These are phyloP conservation scores for Coniochaeta sp. DNA, from an alignment of 2,329 filamentous ascomycete genomes.

Conservation along the genomic window DNA sequence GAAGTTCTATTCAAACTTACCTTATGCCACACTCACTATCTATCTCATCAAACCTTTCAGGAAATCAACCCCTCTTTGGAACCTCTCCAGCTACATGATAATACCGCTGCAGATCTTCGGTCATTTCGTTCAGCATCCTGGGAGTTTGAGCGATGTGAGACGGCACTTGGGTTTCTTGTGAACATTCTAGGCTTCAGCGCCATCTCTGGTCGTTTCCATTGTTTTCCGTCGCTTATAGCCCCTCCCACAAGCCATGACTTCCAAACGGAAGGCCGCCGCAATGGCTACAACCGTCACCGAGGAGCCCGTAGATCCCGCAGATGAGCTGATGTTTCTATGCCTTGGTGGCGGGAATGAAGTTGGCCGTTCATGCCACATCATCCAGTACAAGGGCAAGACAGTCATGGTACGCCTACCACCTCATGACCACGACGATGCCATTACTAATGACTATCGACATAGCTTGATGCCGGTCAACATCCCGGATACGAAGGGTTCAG, in stretches of 20 bases:
- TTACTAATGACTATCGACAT: not conserved
- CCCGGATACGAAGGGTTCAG: conserved; percentile 93
- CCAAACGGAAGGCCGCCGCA: conserved; percentile 80
- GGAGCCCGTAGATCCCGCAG: conserved; percentile 84
- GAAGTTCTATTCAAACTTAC: no score
- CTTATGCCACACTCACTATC: no score
- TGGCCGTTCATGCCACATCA: conserved; percentile 91
- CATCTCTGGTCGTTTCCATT: no score
- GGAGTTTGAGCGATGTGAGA: not conserved
- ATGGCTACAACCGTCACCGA: conserved; percentile 63
- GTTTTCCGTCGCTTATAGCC: no score
- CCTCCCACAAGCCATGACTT: conserved; percentile 80
- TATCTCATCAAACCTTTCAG: no score
- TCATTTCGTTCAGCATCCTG: not conserved
- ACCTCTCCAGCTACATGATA: no score
- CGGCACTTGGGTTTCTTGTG: not conserved
- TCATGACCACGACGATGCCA: no score
- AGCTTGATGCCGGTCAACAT: conserved; percentile 97
- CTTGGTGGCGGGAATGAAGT: conserved; percentile 96
- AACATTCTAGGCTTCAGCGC: not conserved
- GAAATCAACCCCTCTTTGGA: no score
- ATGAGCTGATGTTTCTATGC: conserved; percentile 91
- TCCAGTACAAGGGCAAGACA: conserved; percentile 98
- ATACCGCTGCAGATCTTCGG: no score
- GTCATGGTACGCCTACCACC: conserved; percentile 84